Evolutionary conservation across 2,329 filamentous ascomycete genomes (phyloP), one percentile per base, ranked within the genome.

Genomic region (Pseudocercospora macadamiae): DNA sequence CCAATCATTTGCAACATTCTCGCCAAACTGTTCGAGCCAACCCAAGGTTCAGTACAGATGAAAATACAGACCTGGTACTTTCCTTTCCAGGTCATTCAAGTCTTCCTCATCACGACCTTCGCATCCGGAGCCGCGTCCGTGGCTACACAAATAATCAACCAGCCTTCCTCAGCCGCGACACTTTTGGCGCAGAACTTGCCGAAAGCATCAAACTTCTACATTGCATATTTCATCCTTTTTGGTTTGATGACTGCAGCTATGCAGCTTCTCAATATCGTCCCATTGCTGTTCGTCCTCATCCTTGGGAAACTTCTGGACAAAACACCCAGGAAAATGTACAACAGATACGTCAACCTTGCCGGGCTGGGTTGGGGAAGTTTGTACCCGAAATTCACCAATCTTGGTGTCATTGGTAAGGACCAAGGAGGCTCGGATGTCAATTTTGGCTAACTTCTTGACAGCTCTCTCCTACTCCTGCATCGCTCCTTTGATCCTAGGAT

Each of bases 381-480:
- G 23, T 79, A 74, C 54, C 75, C 77, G 10, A 77, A 77, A 36
- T 69, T 65, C 70, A 73, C 73, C 47, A 78, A 78, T 56, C 67
- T 80, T 64, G 67, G 67, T 4, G 70, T 74, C 14, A 73, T 75
- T 45, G 77, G n/a, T n/a, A n/a, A n/a, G n/a, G n/a, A n/a, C n/a
- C n/a, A n/a, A n/a, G n/a, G n/a, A n/a, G n/a, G n/a, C n/a, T n/a
- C n/a, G n/a, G n/a, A n/a, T n/a, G n/a, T n/a, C n/a, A n/a, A n/a
- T n/a, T n/a, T n/a, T n/a, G n/a, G n/a, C n/a, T n/a, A n/a, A n/a
- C n/a, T n/a, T n/a, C n/a, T n/a, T n/a, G n/a, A n/a, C n/a, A n/a
- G n/a, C 77, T 5, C 73, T 80, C 23, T 73, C 73, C 21, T 80
- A 80, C 63, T 76, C 77, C 2, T 76, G 72, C 58, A 80, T 80